These are phyloP conservation scores for Elsinoe fawcettii DNA, from an alignment of 2,329 filamentous ascomycete species.

Conservation along the genomic window DNA sequence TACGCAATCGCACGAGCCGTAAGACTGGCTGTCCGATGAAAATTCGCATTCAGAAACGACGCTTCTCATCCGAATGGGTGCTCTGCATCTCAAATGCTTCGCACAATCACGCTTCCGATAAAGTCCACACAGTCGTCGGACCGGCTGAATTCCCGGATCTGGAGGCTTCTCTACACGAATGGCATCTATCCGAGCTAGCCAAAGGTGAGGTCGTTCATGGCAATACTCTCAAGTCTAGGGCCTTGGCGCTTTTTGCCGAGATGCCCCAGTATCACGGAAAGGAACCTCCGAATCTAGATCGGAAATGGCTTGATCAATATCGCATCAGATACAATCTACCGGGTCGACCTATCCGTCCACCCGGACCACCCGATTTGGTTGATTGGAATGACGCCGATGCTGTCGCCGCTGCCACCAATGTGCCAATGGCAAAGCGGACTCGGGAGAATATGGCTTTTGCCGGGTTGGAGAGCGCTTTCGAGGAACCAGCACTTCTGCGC, in stretches of 20 bases:
- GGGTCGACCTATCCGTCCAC: slow-evolving; percentile 14
- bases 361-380: slow-evolving; percentile 12
- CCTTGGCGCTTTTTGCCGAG: slow-evolving; percentile 20
- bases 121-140: slow-evolving; percentile 9
- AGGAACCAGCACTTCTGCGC: slow-evolving; percentile 23
- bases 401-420: slow-evolving; percentile 5
- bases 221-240: slow-evolving; percentile 22
- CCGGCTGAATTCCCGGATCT: slow-evolving; percentile 20
- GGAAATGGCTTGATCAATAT: slow-evolving; percentile 21
- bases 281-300: slow-evolving; percentile 19
- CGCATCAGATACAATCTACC: slow-evolving; percentile 20
- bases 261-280: slow-evolving; percentile 20
- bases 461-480: slow-evolving; percentile 16
- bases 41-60: slow-evolving; percentile 19
- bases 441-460: slow-evolving; percentile 17
- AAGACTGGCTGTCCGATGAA: slow-evolving; percentile 22
- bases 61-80: slow-evolving; percentile 20
- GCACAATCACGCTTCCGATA: slow-evolving; percentile 20
- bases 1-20: slow-evolving; percentile 20
- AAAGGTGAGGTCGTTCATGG: slow-evolving; percentile 20
- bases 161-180: slow-evolving; percentile 20
- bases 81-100: slow-evolving; percentile 18
- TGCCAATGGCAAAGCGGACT: slow-evolving; percentile 1
- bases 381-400: slow-evolving; percentile 14
- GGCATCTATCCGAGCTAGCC: slow-evolving; percentile 19